Conservation (phyloP, 257 asterid genomes). For the Dorcoceras hygrometricum region DNA sequence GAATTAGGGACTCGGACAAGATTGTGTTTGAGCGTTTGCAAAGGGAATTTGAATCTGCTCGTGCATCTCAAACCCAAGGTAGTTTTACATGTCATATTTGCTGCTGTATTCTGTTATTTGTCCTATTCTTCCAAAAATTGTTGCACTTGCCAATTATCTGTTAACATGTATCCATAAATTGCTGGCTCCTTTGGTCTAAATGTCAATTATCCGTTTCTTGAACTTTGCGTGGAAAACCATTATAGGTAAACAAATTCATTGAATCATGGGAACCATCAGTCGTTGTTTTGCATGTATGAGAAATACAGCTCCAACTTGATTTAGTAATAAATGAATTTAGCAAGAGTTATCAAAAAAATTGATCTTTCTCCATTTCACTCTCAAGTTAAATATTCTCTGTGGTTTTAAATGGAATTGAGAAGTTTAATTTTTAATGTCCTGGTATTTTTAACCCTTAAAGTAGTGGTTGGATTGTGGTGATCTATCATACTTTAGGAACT, state of each 20-base stretch:
- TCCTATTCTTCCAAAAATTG: constrained; percentile 1
- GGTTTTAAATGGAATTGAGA: no score
- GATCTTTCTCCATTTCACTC: no score
- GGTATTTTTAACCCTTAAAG: background rate
- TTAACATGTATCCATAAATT: constrained; percentile 6
- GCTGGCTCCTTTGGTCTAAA: constrained; percentile 1
- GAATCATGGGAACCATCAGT: background rate
- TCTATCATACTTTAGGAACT: background rate
- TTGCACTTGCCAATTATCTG: constrained; percentile 10
- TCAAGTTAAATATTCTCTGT: no score
- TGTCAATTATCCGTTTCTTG: background rate
- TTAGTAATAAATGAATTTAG: no score
- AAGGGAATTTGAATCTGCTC: constrained; percentile 86
- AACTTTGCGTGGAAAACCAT: background rate
- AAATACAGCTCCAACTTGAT: background rate
- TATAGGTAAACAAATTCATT: background rate
- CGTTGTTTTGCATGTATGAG: background rate
- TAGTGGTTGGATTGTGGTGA: background rate
- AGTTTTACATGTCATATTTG: constrained; percentile 15
- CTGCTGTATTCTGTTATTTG: constrained; percentile 3
- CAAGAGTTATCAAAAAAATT: no score
- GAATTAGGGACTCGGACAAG: constrained; percentile 90
- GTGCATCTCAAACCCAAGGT: constrained; percentile 93
- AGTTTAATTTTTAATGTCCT: background rate
- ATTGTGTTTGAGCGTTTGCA: constrained; percentile 79